Conservation (phyloP, 352 stramenopile species). For the Albugo candida region DNA sequence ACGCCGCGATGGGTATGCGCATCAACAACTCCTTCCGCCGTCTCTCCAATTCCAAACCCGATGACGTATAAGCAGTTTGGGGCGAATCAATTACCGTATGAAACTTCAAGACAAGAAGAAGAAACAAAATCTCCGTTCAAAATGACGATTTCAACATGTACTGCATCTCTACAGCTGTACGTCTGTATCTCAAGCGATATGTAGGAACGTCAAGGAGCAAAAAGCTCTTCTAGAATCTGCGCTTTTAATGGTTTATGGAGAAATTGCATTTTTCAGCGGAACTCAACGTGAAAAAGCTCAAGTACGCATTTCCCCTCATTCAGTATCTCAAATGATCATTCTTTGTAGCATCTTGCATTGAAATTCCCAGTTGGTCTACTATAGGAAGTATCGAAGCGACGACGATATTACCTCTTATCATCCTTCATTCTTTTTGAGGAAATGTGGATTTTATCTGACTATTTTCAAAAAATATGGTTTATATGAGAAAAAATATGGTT, state of each 20-base stretch:
- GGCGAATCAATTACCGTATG: slow-evolving; percentile 45
- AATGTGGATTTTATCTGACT: too few species aligned
- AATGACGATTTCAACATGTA: slow-evolving; percentile 51
- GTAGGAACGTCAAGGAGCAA: slow-evolving; percentile 45
- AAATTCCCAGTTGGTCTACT: slow-evolving; percentile 26
- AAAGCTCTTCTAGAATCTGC: slow-evolving; percentile 55
- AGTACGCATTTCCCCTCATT: slow-evolving; percentile 1
- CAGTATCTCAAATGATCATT: not conserved
- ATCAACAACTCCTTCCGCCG: not conserved
- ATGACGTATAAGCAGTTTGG: slow-evolving; percentile 77
- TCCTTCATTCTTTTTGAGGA: slow-evolving; percentile 69
- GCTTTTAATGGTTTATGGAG: slow-evolving; percentile 63
- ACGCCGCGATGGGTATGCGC: not conserved
- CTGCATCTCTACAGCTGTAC: not conserved
- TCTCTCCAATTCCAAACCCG: slow-evolving; percentile 5
- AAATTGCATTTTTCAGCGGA: slow-evolving; percentile 47
- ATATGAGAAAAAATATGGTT: too few species aligned
- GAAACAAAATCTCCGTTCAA: slow-evolving; percentile 2
- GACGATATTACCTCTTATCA: slow-evolving; percentile 63
- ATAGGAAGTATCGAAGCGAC: slow-evolving; percentile 43
- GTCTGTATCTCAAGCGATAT: not conserved
- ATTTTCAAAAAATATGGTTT: too few species aligned
- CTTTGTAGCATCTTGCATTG: slow-evolving; percentile 12
- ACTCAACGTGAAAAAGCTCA: slow-evolving; percentile 25
- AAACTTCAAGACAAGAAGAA: slow-evolving; percentile 16